A percentile compares a stretch with the other conserved stretches of the same genome.
Conservation (phyloP, 2,329 filamentous ascomycete species). For the Grosmannia clavigera region DNA sequence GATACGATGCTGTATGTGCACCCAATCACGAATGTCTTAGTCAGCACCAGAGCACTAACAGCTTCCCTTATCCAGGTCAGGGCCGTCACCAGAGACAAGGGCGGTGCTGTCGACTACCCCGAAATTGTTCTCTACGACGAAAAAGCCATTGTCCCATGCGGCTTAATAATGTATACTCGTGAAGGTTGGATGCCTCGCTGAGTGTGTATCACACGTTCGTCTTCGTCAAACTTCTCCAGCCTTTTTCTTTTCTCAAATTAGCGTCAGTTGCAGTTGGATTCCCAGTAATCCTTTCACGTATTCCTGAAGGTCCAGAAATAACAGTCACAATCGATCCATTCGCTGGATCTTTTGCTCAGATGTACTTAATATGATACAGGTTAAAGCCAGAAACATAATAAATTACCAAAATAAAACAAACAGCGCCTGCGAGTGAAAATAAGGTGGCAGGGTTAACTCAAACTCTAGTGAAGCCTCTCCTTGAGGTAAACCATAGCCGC, state of each 20-base stretch:
- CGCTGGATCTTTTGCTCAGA: too few relatives aligned
- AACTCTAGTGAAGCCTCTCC: conserved; percentile 41
- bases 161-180: conserved; percentile 1
- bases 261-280: too few relatives aligned
- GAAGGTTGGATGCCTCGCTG: not conserved
- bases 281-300: too few relatives aligned
- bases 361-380: not conserved
- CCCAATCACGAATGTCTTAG: not conserved
- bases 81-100: not conserved
- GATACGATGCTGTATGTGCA: not conserved
- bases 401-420: not conserved
- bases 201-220: not conserved
- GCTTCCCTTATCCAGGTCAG: not conserved
- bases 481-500: conserved; percentile 53
- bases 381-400: not conserved
- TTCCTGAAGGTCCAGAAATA: too few relatives aligned
- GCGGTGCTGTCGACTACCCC: conserved; percentile 1
- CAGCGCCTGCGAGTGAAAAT: not conserved
- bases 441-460: not conserved
- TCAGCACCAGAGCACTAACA: not conserved
- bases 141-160: conserved; percentile 2
- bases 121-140: conserved; percentile 3
- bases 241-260: not conserved
- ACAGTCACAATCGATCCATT: too few relatives aligned
- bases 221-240: not conserved